A percentile compares a stretch with the other conserved stretches of the same genome.
phyloP scores from a whole-genome alignment of 1,284 basidiomycete genomes.

The Ceratorhiza oryzae-sativae region DNA sequence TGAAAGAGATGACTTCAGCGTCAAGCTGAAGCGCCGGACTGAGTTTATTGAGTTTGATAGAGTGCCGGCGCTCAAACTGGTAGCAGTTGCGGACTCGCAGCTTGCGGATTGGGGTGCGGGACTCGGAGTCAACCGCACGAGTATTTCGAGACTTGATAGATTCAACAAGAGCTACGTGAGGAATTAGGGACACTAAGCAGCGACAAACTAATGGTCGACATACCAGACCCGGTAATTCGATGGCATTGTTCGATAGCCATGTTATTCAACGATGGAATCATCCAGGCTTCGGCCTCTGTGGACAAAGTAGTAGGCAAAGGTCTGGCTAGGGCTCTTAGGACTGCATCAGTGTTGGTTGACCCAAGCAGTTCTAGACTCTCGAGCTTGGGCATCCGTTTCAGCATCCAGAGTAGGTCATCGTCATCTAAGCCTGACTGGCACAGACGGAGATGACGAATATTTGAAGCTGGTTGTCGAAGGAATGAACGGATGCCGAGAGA shows the following conservation, averaged over 20 bases:
- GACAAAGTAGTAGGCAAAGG: background rate
- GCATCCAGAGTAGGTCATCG: conserved; percentile 32
- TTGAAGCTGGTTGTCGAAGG: conserved; percentile 24
- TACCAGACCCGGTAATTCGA: conserved; percentile 35
- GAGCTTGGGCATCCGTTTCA: conserved; percentile 30
- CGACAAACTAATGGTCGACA: background rate
- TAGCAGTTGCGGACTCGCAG: conserved; percentile 34
- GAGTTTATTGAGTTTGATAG: conserved; percentile 33
- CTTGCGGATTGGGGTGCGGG: conserved; percentile 3
- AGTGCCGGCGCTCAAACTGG: conserved; percentile 38
- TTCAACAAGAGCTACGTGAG: conserved; percentile 25
- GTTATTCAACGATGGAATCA: conserved; percentile 16
- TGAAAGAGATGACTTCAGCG: conserved; percentile 29
- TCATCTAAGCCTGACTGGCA: conserved; percentile 35
- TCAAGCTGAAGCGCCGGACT: conserved; percentile 27
- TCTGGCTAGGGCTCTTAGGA: conserved; percentile 19
- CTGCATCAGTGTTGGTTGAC: conserved; percentile 25
- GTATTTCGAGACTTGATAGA: conserved; percentile 35
- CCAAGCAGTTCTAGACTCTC: conserved; percentile 31
- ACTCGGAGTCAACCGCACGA: conserved; percentile 7
- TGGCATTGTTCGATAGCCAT: conserved; percentile 35
- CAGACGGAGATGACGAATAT: conserved; percentile 21
- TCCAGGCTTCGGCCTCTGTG: conserved; percentile 20
- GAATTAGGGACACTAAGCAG: background rate
- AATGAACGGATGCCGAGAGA: conserved; percentile 39